These are phyloP conservation scores for Carnegiea gigantea DNA, from an alignment of 179 eudicot species.

Conservation along the genomic window DNA sequence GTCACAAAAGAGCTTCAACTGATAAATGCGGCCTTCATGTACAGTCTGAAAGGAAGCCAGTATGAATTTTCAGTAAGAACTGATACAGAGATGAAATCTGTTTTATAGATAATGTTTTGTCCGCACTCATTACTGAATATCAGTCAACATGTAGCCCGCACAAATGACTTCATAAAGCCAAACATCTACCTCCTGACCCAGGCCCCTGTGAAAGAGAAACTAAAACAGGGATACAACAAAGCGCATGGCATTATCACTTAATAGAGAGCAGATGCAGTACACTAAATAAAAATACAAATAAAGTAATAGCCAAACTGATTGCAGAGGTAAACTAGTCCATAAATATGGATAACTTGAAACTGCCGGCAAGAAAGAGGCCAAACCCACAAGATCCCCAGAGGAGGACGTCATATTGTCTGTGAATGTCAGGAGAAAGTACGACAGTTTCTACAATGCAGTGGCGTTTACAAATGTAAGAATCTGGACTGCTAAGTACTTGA, in stretches of 20 bases:
- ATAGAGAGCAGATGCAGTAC: background rate
- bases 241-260: background rate
- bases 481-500: background rate
- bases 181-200: background rate
- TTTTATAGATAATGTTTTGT: background rate
- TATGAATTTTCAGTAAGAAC: constrained; percentile 3
- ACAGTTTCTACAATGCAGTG: background rate
- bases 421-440: background rate
- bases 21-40: constrained; percentile 73
- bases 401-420: too few relatives aligned
- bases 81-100: constrained; percentile 6
- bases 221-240: background rate
- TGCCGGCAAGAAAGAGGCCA: too few relatives aligned
- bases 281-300: too few relatives aligned
- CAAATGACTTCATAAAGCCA: background rate
- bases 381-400: too few relatives aligned
- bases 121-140: background rate
- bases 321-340: too few relatives aligned
- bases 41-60: constrained; percentile 42
- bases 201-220: background rate
- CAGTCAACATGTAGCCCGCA: background rate
- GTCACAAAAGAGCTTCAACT: constrained; percentile 71
- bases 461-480: background rate
- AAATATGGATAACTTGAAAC: too few relatives aligned
- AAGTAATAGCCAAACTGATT: too few relatives aligned